Evolutionary conservation across 208 protist species (phyloP), one percentile per base, ranked within the genome.

Genomic region (Kentomonas sorsogonicus): DNA sequence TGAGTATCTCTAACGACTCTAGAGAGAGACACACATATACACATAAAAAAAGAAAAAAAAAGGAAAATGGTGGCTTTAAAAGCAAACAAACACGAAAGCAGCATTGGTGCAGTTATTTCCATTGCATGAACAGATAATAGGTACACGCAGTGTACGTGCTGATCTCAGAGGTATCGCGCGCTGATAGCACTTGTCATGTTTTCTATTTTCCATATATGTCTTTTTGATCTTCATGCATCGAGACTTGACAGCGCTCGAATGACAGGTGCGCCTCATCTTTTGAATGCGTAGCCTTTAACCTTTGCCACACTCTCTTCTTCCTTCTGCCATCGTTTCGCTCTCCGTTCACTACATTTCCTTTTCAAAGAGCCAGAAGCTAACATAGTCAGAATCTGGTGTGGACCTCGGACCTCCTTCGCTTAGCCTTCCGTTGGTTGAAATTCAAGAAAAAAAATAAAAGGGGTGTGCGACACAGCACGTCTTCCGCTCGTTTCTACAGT

Each of bases 321-420:
- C 23, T 22, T 10, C 20, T 33, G 52, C 18, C 26, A 57, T 40
- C 27, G 16, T 38, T 56, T 45, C 13, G 26, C 27, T 61, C 38
- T 30, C 31, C 43, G 33, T 44, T 51, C 36, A 43, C 27, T 11
- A 11, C 7, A 3, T n/a, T n/a, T n/a, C n/a, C n/a, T n/a, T n/a
- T n/a, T n/a, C n/a, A n/a, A n/a, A 29, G 3, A 6, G 4, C 27
- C 13, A 9, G 15, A 52, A 16, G 5, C 25, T 6, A 33, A 16
- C 5, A 29, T 5, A 23, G 25, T 30, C 25, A 31, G 5, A 33
- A 6, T 3, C 18, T 3, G 10, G 18, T 22, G 16, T 13, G 3
- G 10, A 44, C 40, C 16, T 16, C 40, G 16, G 6, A 6, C 40
- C 16, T 44, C 40, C 6, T 22, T 44, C 16, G 3, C 40, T 22